Conservation (phyloP, 2,329 filamentous ascomycete genomes). For the Aspergillus fructus region DNA sequence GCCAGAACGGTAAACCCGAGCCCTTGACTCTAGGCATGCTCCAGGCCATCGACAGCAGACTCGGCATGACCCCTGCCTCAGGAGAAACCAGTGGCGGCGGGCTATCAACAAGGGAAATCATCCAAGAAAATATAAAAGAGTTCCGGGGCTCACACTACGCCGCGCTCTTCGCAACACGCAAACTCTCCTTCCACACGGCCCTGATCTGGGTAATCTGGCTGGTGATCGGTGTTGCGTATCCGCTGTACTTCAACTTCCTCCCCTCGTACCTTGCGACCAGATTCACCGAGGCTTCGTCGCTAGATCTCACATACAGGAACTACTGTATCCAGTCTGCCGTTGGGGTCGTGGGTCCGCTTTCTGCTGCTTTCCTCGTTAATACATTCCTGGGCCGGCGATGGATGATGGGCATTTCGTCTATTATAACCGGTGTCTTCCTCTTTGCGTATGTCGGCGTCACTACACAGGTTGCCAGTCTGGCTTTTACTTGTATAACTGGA, state of each 20-base stretch:
- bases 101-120: constrained; percentile 24
- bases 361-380: constrained; percentile 43
- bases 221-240: constrained; percentile 42
- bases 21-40: constrained; percentile 32
- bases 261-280: constrained; percentile 47
- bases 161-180: constrained; percentile 27
- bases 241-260: constrained; percentile 50
- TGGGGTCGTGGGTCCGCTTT: constrained; percentile 43
- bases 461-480: constrained; percentile 34
- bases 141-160: constrained; percentile 28
- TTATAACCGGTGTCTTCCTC: constrained; percentile 48
- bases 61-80: constrained; percentile 7
- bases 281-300: constrained; percentile 26
- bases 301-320: constrained; percentile 24
- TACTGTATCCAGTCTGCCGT: constrained; percentile 36
- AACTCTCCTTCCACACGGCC: constrained; percentile 28
- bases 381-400: constrained; percentile 44
- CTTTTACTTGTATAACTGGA: constrained; percentile 43
- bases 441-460: constrained; percentile 47
- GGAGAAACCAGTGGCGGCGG: neutral
- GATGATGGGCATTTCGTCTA: constrained; percentile 48
- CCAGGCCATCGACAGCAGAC: constrained; percentile 26
- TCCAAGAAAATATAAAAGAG: constrained; percentile 30
- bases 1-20: constrained; percentile 26
- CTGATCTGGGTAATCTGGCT: constrained; percentile 47